Percentiles rank a stretch among this genome's conserved stretches.
Evolutionary conservation across 176 grass and related monocot genomes (phyloP).

Genomic region (Phoenix dactylifera): DNA sequence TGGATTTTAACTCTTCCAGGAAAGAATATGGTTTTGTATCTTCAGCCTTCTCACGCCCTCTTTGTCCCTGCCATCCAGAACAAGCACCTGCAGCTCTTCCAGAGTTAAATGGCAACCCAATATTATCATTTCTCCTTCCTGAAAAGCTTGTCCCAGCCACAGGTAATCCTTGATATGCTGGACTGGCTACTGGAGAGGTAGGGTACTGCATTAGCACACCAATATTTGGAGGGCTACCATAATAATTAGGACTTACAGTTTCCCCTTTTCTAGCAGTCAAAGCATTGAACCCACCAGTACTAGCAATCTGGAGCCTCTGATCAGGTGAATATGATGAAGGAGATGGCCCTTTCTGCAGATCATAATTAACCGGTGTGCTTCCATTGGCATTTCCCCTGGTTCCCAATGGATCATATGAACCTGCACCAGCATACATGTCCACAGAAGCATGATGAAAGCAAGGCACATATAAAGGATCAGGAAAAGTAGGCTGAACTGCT

Average conservation of each 20-base stretch:
- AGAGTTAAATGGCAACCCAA: slow-evolving; percentile 28
- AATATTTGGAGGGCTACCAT: slow-evolving; percentile 32
- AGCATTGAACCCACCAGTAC: slow-evolving; percentile 36
- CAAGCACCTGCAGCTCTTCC: slow-evolving; percentile 28
- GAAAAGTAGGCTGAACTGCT: slow-evolving; percentile 51
- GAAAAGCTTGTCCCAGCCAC: slow-evolving; percentile 30
- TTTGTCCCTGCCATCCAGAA: slow-evolving; percentile 51
- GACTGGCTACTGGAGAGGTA: slow-evolving; percentile 17
- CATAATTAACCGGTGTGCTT: slow-evolving; percentile 44
- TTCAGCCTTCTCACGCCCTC: slow-evolving; percentile 56
- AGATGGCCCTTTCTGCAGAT: slow-evolving; percentile 36
- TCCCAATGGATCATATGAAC: slow-evolving; percentile 51
- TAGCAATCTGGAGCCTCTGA: slow-evolving; percentile 44
- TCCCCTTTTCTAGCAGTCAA: slow-evolving; percentile 40
- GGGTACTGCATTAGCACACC: slow-evolving; percentile 48
- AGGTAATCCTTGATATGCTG: slow-evolving; percentile 45
- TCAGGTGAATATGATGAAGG: slow-evolving; percentile 35
- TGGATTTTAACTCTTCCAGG: slow-evolving; percentile 79
- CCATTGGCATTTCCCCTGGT: slow-evolving; percentile 45
- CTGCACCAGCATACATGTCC: slow-evolving; percentile 38
- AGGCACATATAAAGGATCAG: slow-evolving; percentile 51
- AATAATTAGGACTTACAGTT: slow-evolving; percentile 37
- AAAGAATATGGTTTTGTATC: slow-evolving; percentile 60
- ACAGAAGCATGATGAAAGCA: slow-evolving; percentile 61
- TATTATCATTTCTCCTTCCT: slow-evolving; percentile 53